Base-by-base conservation (phyloP, 306 rosid genomes). In the Oxytropis ochrocephala region DNA sequence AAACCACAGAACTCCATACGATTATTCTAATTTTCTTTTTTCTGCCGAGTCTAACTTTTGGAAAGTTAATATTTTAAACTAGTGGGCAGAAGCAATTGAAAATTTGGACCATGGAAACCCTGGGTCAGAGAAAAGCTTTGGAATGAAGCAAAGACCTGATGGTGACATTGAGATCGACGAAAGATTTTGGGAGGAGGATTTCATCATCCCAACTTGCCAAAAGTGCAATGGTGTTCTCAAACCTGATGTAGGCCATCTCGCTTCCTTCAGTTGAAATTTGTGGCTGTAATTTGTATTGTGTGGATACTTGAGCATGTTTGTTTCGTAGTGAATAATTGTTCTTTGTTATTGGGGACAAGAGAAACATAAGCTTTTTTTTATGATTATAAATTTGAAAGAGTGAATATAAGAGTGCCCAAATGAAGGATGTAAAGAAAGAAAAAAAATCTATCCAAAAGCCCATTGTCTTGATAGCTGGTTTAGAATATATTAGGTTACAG, bases 81-180 rank as follows among this genome's bases (percentile, higher is more conserved):
- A 92, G 98, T 92, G 98, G 98, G 96, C 96, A 66, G 91, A 81
- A 7, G 98, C 96, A 21, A 92, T 92, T 47, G 96, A 90, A 48
- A 82, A 80, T 56, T 84, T 92, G 86, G 96, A 85, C 69, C 78
- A 24, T 73, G 87, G 89, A 12, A 77, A 65, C 58, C 82, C 96
- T 64, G 96, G 96, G 53, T 92, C 96, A 56, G 93, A 86, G 24
- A 86, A 85, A 77, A 92, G 91, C 75, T 86, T 90, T 83, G 98
- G 98, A 80, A 89, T 92, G 98, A 90, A 85, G 83, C 96, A 88
- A 82, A 89, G 98, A 73, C 98, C 98, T 38, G 98, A 92, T 75
- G 96, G 98, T 74, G 98, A 90, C 81, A 86, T 92, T 42, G 98
- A 92, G 82, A 92, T 89, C 63, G 98, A 92, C 81, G 96, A 87